A percentile compares a stretch with the other conserved stretches of the same genome.
Evolutionary conservation across 2,329 filamentous ascomycete species (phyloP).

Genomic region (Botrytis porri): DNA sequence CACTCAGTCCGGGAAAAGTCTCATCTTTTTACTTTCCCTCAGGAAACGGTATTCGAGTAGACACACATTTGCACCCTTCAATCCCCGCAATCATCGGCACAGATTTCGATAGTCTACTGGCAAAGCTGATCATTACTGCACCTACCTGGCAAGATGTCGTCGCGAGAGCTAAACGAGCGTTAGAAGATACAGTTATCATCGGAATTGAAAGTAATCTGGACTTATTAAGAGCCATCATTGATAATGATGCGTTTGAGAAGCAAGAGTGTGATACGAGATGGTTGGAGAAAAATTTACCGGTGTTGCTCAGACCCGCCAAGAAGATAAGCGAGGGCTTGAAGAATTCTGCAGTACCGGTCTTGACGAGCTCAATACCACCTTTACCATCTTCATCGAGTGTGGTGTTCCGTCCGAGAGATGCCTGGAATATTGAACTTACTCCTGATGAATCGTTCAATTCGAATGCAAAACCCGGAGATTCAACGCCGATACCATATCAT

Average conservation of each 20-base stretch:
- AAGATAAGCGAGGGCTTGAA: slow-evolving; percentile 22
- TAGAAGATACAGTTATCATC: slow-evolving; percentile 53
- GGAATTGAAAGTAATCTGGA: slow-evolving; percentile 58
- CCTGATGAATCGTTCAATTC: slow-evolving; percentile 29
- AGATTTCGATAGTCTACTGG: slow-evolving; percentile 48
- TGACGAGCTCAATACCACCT: slow-evolving; percentile 27
- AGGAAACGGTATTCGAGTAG: slow-evolving; percentile 52
- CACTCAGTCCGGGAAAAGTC: slow-evolving; percentile 59
- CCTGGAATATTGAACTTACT: slow-evolving; percentile 52
- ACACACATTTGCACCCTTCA: slow-evolving; percentile 42
- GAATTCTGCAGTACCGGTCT: slow-evolving; percentile 35
- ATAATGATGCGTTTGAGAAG: slow-evolving; percentile 47
- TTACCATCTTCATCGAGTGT: slow-evolving; percentile 40
- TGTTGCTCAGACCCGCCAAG: slow-evolving; percentile 38
- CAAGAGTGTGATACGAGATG: slow-evolving; percentile 54
- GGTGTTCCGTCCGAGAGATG: slow-evolving; percentile 56
- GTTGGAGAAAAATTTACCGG: slow-evolving; percentile 50
- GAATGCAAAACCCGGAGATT: slow-evolving; percentile 19
- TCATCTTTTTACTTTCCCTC: slow-evolving; percentile 51
- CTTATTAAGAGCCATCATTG: slow-evolving; percentile 52
- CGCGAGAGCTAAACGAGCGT: slow-evolving; percentile 51
- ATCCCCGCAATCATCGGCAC: slow-evolving; percentile 44
- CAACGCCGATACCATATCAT: slow-evolving; percentile 44
- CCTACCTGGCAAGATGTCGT: slow-evolving; percentile 51
- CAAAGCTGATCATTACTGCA: slow-evolving; percentile 47